Evolutionary conservation across 2,329 filamentous ascomycete genomes (phyloP).

Genomic region (Verticillium longisporum): DNA sequence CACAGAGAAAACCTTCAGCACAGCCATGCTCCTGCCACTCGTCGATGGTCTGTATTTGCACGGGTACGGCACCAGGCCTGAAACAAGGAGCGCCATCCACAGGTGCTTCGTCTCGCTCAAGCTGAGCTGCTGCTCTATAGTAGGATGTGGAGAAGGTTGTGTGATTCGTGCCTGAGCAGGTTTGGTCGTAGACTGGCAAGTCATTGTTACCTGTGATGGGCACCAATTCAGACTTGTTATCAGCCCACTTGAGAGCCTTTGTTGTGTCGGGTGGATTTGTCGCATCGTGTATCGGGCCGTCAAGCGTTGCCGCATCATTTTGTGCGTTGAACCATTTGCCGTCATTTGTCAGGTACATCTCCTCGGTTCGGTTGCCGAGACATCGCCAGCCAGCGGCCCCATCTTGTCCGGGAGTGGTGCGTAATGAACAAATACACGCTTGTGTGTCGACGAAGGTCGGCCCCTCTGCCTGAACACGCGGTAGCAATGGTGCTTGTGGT

Average conservation of each 20-base stretch:
- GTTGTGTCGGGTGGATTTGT: conserved; percentile 26
- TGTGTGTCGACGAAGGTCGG: conserved; percentile 31
- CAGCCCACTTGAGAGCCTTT: conserved; percentile 21
- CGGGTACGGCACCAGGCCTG: conserved; percentile 28
- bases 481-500: conserved; percentile 31
- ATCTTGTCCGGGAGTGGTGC: conserved; percentile 11
- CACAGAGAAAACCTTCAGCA: conserved; percentile 34
- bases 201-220: conserved; percentile 13
- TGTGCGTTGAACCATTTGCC: conserved; percentile 35
- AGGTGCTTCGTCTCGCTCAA: conserved; percentile 18
- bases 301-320: conserved; percentile 14
- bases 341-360: conserved; percentile 24
- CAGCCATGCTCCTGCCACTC: conserved; percentile 31
- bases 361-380: conserved; percentile 34
- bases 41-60: conserved; percentile 29
- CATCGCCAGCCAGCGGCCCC: conserved; percentile 31
- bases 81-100: conserved; percentile 32
- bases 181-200: conserved; percentile 28
- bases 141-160: conserved; percentile 33
- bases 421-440: conserved; percentile 31
- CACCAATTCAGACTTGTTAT: conserved; percentile 15
- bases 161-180: conserved; percentile 33
- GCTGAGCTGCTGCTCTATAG: conserved; percentile 23
- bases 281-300: conserved; percentile 24
- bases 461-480: conserved; percentile 19